Evolutionary conservation across 306 rosid genomes (phyloP), one percentile per base, ranked within the genome.

Genomic region (Erythrophleum fordii): DNA sequence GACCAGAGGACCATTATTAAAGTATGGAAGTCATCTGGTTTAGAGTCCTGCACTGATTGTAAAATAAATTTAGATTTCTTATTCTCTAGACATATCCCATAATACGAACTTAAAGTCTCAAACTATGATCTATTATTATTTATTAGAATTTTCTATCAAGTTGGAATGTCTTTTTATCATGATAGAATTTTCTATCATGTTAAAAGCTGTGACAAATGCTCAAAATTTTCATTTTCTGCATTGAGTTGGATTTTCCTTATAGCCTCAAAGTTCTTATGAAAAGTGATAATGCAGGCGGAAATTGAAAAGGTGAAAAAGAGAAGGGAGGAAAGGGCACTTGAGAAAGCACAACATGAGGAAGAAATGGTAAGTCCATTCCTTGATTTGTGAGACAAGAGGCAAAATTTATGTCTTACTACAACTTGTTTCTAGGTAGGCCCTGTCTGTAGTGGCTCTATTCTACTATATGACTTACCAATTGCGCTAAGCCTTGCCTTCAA

Each of bases 311-410:
- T 95, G 86, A 95, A 95, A 83, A 95, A 92, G 89, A 92, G 99
- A 87, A 92, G 99, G 84, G 99, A 95, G 85, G 99, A 93, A 85
- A 90, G 99, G 81, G 98, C 99, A 49, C 90, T 92, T 83, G 99
- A 93, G 85, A 95, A 93, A 71, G 99, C 99, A 68, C 98, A 81
- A 14, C 98, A 86, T 16, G 99, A 95, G 83, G 99, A 95, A 89
- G 99, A 93, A 88, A 92, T 95, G 99, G 99, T 93, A 77, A 82
- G 87, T 84, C 75, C 58, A 55, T 58, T 69, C 77, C 75, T 55
- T 67, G 13, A 59, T 44, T 53, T 53, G 10, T 73, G 31, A 58
- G 64, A 31, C 17, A 25, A 75, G 81, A 18, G 29, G 81, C 29
- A 53, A 48, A 51, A 66, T 6, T 49, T 69, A 28, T 16, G 22